Base-by-base conservation (phyloP, 306 rosid species). In the Spatholobus suberectus region DNA sequence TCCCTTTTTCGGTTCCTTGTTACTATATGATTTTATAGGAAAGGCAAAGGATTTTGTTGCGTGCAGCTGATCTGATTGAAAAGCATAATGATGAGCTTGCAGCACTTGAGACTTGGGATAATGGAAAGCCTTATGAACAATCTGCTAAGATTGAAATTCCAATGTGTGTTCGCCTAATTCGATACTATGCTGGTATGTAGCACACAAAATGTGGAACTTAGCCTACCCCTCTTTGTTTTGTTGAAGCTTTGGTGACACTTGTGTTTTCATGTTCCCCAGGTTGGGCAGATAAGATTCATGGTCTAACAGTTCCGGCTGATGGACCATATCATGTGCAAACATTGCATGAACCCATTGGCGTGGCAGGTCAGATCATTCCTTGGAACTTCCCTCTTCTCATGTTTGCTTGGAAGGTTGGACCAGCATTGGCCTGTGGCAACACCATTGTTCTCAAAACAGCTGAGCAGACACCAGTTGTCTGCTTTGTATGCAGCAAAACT, bases 361-460 rank as follows among this genome's bases (percentile, higher is more conserved):
- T 95, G 83, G 95, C 90, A 0, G 98, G 99, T 82, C 99, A 96
- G 88, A 91, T 96, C 38, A 96, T 93, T 87, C 99, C 99, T 5
- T 96, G 99, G 98, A 96, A 96, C 81, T 96, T 95, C 83, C 98
- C 98, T 78, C 92, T 95, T 61, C 80, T 95, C 82, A 92, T 95
- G 98, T 92, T 89, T 85, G 91, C 85, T 37, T 95, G 98, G 98
- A 95, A 95, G 90, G 80, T 95, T 34, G 98, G 94, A 15, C 98
- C 98, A 0, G 97, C 98, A 46, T 86, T 95, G 85, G 98, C 95
- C 8, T 90, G 94, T 70, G 99, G 99, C 78, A 95, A 95, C 91
- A 86, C 94, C 6, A 1, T 93, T 57, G 97, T 93, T 82, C 44
- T 95, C 35, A 93, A 95, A 88, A 90, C 99, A 26, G 98, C 98